Percentiles rank a stretch among this genome's conserved stretches.
Evolutionary conservation across 768 basidiomycete genomes (phyloP).

Genomic region (Asterophora lycoperdoides): DNA sequence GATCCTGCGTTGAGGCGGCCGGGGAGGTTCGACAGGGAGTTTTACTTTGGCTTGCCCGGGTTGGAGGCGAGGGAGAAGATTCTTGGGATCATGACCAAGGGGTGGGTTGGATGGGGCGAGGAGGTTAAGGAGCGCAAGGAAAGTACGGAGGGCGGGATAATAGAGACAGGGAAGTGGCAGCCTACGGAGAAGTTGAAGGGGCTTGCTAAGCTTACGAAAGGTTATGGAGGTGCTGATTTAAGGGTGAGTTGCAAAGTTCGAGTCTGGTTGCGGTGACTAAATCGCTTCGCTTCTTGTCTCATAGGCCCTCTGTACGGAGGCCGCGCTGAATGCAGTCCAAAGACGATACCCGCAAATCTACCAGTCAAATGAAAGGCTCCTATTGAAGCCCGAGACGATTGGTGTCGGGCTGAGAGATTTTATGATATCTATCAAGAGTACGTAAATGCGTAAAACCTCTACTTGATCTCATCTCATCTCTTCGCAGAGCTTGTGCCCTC

Average conservation of each 20-base stretch:
- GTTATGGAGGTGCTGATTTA: conserved; percentile 96
- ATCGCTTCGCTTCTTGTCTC: conserved; percentile 4
- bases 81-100: conserved; percentile 81
- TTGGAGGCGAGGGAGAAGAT: conserved; percentile 85
- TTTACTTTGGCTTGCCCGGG: conserved; percentile 92
- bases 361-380: conserved; percentile 78
- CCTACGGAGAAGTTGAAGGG: conserved; percentile 36
- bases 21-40: conserved; percentile 95
- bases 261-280: conserved; percentile 8
- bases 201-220: conserved; percentile 87
- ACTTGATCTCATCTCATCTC: not conserved
- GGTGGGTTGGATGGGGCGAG: conserved; percentile 81
- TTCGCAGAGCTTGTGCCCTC: conserved; percentile 85
- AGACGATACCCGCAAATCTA: conserved; percentile 97
- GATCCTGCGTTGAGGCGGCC: conserved; percentile 93
- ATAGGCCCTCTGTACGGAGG: conserved; percentile 93
- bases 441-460: conserved; percentile 39
- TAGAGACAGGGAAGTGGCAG: conserved; percentile 21
- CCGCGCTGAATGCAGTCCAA: conserved; percentile 94
- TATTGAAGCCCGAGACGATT: conserved; percentile 84
- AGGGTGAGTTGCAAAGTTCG: conserved; percentile 53
- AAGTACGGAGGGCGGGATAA: too few species aligned
- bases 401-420: conserved; percentile 85
- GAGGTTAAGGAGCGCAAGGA: conserved; percentile 24
- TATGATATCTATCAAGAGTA: conserved; percentile 96